Conservation (phyloP, 495 filamentous ascomycete genomes). For the Daldinia childiae region DNA sequence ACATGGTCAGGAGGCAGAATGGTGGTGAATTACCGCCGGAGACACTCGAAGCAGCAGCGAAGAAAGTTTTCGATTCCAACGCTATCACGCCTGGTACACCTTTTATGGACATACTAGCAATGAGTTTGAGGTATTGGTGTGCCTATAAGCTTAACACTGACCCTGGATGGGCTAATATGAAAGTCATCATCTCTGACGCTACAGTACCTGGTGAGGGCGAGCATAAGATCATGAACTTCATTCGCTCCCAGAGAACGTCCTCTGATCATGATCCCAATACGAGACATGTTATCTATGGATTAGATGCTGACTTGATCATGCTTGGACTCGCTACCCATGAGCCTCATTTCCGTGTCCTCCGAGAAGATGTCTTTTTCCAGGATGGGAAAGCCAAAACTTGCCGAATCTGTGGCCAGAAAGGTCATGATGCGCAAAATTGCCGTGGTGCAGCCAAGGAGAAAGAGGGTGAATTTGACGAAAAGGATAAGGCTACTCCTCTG, state of each 20-base stretch:
- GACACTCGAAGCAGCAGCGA: constrained; percentile 69
- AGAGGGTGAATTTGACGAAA: constrained; percentile 85
- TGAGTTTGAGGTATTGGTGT: constrained; percentile 94
- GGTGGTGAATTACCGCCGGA: constrained; percentile 68
- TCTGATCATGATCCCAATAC: constrained; percentile 97
- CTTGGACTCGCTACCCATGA: constrained; percentile 96
- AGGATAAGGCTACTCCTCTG: constrained; percentile 69
- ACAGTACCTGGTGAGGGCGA: constrained; percentile 98
- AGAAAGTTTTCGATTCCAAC: constrained; percentile 98
- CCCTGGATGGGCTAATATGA: constrained; percentile 94
- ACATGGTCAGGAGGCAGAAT: constrained; percentile 79
- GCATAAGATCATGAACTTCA: constrained; percentile 99
- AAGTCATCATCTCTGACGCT: constrained; percentile 98
- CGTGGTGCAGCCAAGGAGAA: constrained; percentile 85
- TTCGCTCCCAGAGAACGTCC: constrained; percentile 89
- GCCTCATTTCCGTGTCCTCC: constrained; percentile 94
- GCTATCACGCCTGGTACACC: constrained; percentile 97
- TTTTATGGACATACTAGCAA: constrained; percentile 96
- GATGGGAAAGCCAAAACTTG: constrained; percentile 83
- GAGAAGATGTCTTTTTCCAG: constrained; percentile 96
- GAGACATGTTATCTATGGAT: constrained; percentile 91
- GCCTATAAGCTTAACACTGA: constrained; percentile 97
- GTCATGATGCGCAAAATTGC: constrained; percentile 86
- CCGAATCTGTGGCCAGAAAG: constrained; percentile 86
- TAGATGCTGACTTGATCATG: constrained; percentile 99